phyloP scores from a whole-genome alignment of 441 rosid species.

The Raphanus hybrid region DNA sequence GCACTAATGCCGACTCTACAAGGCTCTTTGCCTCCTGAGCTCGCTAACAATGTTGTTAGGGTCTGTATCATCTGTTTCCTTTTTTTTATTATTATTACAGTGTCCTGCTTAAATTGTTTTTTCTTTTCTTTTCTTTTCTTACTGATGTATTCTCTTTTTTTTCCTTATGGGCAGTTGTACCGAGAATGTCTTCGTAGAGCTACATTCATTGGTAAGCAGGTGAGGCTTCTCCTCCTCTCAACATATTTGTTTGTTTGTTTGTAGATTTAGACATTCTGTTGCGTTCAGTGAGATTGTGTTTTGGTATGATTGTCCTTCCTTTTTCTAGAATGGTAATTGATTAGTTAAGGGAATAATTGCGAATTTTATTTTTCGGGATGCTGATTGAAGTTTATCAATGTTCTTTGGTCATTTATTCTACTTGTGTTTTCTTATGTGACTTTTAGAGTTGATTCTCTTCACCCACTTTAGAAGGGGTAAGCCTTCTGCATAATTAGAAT shows the following conservation, averaged over 20 bases:
- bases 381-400: too few relatives aligned
- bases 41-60: constrained; percentile 85
- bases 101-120: not conserved
- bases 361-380: too few relatives aligned
- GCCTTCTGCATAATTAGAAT: too few relatives aligned
- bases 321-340: too few relatives aligned
- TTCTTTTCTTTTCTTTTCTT: not conserved
- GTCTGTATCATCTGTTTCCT: constrained; percentile 51
- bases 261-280: not conserved
- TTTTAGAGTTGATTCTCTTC: too few relatives aligned
- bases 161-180: constrained; percentile 55
- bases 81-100: not conserved
- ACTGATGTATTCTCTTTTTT: not conserved
- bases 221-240: constrained; percentile 27
- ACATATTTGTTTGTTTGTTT: not conserved
- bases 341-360: too few relatives aligned
- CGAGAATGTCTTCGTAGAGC: constrained; percentile 98
- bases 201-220: constrained; percentile 82
- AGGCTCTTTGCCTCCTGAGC: constrained; percentile 89
- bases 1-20: constrained; percentile 75
- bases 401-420: too few relatives aligned
- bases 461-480: too few relatives aligned
- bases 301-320: too few relatives aligned
- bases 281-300: too few relatives aligned
- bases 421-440: too few relatives aligned